These are phyloP conservation scores for Trichoderma sp. DNA, from an alignment of 2,329 filamentous ascomycete species.

Conservation along the genomic window DNA sequence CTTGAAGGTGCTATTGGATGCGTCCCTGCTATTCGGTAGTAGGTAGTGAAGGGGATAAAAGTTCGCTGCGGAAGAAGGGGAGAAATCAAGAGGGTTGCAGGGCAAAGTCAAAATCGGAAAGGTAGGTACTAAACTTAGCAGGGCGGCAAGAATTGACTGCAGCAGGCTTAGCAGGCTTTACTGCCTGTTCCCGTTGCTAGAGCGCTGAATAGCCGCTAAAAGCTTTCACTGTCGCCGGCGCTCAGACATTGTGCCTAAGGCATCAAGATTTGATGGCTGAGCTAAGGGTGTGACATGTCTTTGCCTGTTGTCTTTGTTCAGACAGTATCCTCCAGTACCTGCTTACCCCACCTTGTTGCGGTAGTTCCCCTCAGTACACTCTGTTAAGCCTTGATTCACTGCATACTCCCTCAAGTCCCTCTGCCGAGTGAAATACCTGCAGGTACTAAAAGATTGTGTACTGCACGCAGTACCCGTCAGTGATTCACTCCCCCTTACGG, in stretches of 20 bases:
- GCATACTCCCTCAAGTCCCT: not conserved
- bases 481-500: not conserved
- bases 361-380: not conserved
- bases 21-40: conserved; percentile 16
- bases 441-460: not conserved
- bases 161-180: conserved; percentile 2
- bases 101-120: conserved; percentile 17
- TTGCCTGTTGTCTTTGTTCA: not conserved
- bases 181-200: conserved; percentile 9
- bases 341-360: not conserved
- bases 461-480: not conserved
- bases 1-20: conserved; percentile 9
- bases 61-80: not conserved
- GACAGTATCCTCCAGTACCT: not conserved
- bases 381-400: not conserved
- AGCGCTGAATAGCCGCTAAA: conserved; percentile 20
- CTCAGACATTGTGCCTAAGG: conserved; percentile 18
- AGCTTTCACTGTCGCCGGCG: conserved; percentile 3
- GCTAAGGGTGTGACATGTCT: not conserved
- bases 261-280: not conserved
- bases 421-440: not conserved
- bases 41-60: not conserved
- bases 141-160: conserved; percentile 18
- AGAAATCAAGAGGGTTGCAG: conserved; percentile 16
- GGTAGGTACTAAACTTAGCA: not conserved